phyloP scores from a whole-genome alignment of 2,329 filamentous ascomycete genomes.

The Gyromitra esculenta region DNA sequence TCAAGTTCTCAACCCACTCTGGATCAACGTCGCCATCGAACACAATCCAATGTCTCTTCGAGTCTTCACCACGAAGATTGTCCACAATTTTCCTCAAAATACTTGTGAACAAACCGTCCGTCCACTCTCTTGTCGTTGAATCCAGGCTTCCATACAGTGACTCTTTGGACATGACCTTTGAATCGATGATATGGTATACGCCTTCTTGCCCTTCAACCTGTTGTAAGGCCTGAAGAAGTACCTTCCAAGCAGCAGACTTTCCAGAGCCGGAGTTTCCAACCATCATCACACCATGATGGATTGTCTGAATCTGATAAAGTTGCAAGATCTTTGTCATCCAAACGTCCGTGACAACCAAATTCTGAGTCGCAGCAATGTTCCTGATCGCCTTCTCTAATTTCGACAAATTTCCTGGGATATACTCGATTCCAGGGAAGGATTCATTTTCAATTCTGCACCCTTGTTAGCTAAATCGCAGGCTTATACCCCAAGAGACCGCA shows the following conservation, averaged over 20 bases:
- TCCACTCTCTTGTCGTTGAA: conserved; percentile 98
- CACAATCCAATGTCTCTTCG: conserved; percentile 98
- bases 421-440: conserved; percentile 92
- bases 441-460: conserved; percentile 73
- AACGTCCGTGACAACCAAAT: conserved; percentile 87
- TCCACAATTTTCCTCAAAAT: conserved; percentile 98
- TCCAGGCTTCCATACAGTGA: conserved; percentile 94
- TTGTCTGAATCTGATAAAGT: conserved; percentile 95
- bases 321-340: conserved; percentile 99
- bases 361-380: conserved; percentile 81
- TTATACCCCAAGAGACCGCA: not conserved
- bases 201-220: conserved; percentile 91
- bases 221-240: conserved; percentile 89
- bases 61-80: conserved; percentile 95
- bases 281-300: conserved; percentile 99
- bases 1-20: conserved; percentile 99
- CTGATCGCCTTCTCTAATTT: conserved; percentile 83
- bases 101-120: conserved; percentile 96
- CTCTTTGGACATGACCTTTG: conserved; percentile 99
- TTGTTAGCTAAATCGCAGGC: conserved; percentile 13
- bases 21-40: conserved; percentile 99
- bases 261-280: conserved; percentile 97
- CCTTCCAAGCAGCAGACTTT: conserved; percentile 94
- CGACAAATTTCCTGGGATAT: conserved; percentile 86
- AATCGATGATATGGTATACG: conserved; percentile 96